A percentile compares a stretch with the other conserved stretches of the same genome.
phyloP scores from a whole-genome alignment of 2,329 filamentous ascomycete genomes.

The Myrmaecium sp. region DNA sequence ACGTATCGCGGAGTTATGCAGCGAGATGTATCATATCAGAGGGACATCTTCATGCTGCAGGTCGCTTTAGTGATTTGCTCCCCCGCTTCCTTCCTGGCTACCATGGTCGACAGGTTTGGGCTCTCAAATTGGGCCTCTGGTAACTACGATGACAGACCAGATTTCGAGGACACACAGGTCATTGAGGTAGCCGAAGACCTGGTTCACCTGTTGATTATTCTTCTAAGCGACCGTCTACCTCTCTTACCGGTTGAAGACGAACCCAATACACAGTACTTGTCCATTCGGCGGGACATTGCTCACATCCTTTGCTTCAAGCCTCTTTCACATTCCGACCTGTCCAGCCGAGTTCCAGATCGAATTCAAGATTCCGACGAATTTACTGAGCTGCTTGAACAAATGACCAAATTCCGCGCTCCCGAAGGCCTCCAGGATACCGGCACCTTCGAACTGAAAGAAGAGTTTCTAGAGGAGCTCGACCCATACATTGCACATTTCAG shows the following conservation, averaged over 20 bases:
- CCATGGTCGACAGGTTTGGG: conserved; percentile 81
- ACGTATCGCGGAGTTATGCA: conserved; percentile 83
- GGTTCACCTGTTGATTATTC: conserved; percentile 77
- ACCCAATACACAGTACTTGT: conserved; percentile 45
- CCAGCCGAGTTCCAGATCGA: conserved; percentile 70
- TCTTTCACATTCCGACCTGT: conserved; percentile 84
- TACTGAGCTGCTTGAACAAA: conserved; percentile 64
- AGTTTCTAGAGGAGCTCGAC: conserved; percentile 77
- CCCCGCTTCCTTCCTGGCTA: conserved; percentile 66
- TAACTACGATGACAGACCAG: conserved; percentile 51
- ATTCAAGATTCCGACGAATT: conserved; percentile 82
- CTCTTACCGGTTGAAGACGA: conserved; percentile 54
- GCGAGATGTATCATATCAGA: conserved; percentile 81
- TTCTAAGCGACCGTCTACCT: conserved; percentile 75
- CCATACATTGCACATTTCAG: conserved; percentile 93
- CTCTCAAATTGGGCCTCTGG: conserved; percentile 78
- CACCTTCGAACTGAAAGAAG: conserved; percentile 78
- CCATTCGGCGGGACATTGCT: conserved; percentile 75
- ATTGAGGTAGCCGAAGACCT: conserved; percentile 93
- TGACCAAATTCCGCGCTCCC: conserved; percentile 76
- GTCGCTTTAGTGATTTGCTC: conserved; percentile 77
- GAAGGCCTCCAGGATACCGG: conserved; percentile 87
- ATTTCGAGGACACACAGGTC: conserved; percentile 73
- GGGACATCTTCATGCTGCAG: conserved; percentile 87
- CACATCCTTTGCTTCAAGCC: conserved; percentile 95